Base-by-base conservation (phyloP, 345 rosid genomes). In the Salix brachista region DNA sequence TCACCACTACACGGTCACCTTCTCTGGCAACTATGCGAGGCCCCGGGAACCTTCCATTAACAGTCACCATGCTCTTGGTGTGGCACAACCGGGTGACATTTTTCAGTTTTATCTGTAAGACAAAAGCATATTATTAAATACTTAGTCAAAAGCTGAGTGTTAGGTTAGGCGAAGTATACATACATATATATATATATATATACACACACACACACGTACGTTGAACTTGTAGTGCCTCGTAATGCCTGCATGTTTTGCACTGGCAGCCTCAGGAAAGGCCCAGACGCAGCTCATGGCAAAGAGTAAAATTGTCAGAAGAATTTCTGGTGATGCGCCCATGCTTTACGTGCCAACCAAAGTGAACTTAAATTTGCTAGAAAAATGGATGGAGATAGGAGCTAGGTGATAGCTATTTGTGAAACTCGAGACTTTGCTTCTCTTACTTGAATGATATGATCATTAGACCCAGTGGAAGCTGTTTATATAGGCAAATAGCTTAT, bases 191-290 rank as follows among this genome's bases (percentile, higher is more conserved):
- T 30, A 30, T 30, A 30, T 6, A 0, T 7, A 4, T 8, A 0
- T 6, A 3, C 0, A 30, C 5, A 7, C 5, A 6, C 8, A 8
- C 1, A 21, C 12, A 61, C 72, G 52, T 87, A 91, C 97, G 30
- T 92, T 83, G 61, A 94, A 86, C 73, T 81, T 86, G 88, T 87
- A 92, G 77, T 92, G 97, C 83, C 96, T 85, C 69, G 93, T 94
- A 48, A 76, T 74, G 78, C 91, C 91, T 10, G 79, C 78, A 79
- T 81, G 23, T n/a, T 52, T 52, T 19, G 58, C 58, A 18, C 10
- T 54, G 72, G 85, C 87, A 65, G 77, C 78, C 37, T 84, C 79
- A 66, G 86, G 80, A 73, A 80, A 74, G 79, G 82, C 67, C 73
- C 71, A 71, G 48, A 79, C 56, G 62, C 79, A 78, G 78, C 41